Evolutionary conservation across 768 basidiomycete genomes (phyloP), one percentile per base, ranked within the genome.

Genomic region (Clavaria fumosa): DNA sequence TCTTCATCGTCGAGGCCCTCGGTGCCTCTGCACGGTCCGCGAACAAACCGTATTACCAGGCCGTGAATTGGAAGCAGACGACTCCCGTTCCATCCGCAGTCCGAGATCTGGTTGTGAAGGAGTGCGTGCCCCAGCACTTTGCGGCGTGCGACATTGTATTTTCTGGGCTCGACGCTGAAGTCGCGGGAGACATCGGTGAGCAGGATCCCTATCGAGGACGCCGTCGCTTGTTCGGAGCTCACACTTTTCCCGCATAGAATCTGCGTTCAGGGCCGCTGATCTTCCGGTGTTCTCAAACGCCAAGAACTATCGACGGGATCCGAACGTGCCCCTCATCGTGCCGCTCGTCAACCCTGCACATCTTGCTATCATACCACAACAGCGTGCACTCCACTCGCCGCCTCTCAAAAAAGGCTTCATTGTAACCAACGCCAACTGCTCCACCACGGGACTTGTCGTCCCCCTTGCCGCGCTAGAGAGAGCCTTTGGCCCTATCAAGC

Each of bases 401-500:
- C 73, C 72, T 0, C 69, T 81, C 23, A 70, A 69, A 50, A 75
- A 72, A 46, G 95, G 95, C 3, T 97, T 88, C 65, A 91, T 99
- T 55, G 79, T 99, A 44, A 91, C 90, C 41, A 99, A 99, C 55
- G 95, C 95, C 47, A 99, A 97, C 62, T 97, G 95, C 62, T 81
- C 86, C 17, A 96, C 95, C 3, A 99, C 95, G 1, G 91, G 83
- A 30, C 69, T 78, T 52, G 86, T 88, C 42, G 74, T 95, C 42
- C 86, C 90, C n/a, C 75, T 96, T 47, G 71, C 74, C 34, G 89
- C 90, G 0, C 71, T 96, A 46, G 90, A 95, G 57, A 72, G 69
- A 44, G 68, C 81, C 0, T 99, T 97, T 44, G 95, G 95, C 4
- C 91, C 90, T n/a, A 66, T 99, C 53, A 85, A 96, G 48, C 70